Base-by-base conservation (phyloP, 306 rosid species). In the Abrus precatorius region DNA sequence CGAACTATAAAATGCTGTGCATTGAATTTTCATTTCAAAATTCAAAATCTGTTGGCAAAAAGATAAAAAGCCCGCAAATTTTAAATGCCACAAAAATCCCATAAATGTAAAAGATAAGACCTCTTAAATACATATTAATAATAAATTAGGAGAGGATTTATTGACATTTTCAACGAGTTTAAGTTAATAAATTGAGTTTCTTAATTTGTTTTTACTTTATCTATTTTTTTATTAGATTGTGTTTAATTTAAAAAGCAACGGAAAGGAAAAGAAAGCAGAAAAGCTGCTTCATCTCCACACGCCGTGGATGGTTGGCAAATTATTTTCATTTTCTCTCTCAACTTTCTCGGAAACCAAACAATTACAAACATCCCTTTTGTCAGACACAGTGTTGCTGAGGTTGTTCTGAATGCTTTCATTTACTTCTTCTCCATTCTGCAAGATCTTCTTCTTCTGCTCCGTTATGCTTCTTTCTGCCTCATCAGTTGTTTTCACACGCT, bases 331-430 rank as follows among this genome's bases (percentile, higher is more conserved):
- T 79, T 83, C 47, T 80, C 80, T 75, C 68, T 72, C 84, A 55
- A 47, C 83, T 88, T 89, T 91, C 89, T 86, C 87, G 75, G 85
- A 85, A 78, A 86, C 90, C 89, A 84, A 91, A 86, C 93, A 60
- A 87, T 62, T 33, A 62, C 45, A 63, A 38, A 85, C 93, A 69
- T 67, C 73, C 38, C 59, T 45, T 77, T 34, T 77, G 87, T 87
- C 91, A 75, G 84, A 78, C 2, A 52, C 68, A 11, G 6, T 5
- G 41, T 12, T 6, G 41, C 52, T 70, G 11, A 28, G 57, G 33
- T 40, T 56, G 6, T 75, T 68, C 49, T 66, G 2, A 55, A 30
- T 4, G 11, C 43, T 62, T 47, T 47, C 75, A 13, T 47, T 50
- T 59, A 20, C 80, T 53, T 14, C 52, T 81, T 62, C 78, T 53